A percentile compares a stretch with the other conserved stretches of the same genome.
Evolutionary conservation across 163 green algal genomes (phyloP).

Genomic region (Chlamydomonas reinhardtii): DNA sequence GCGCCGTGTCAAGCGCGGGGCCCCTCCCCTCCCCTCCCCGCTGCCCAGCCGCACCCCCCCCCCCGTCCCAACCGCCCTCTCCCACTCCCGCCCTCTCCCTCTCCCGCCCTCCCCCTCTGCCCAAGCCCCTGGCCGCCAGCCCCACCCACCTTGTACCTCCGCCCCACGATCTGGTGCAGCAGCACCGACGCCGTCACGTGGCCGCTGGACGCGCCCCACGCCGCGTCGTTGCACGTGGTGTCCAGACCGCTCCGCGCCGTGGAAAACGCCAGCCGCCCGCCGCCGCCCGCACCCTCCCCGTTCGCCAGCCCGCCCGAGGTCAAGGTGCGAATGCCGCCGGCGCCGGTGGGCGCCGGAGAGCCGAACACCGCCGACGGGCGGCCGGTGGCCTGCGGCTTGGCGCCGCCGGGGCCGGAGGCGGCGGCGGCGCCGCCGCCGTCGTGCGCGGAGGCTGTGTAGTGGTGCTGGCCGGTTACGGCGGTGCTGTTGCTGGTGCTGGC

Average conservation of each 20-base stretch:
- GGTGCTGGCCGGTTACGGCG: not conserved
- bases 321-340: not conserved
- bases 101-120: not conserved
- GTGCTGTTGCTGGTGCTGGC: not conserved
- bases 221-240: not conserved
- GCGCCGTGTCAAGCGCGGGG: too few species aligned
- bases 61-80: not conserved
- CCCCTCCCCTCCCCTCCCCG: too few species aligned
- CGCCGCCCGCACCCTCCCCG: not conserved
- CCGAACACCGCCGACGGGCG: constrained; percentile 9
- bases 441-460: not conserved
- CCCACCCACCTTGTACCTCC: constrained; percentile 39
- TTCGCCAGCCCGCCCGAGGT: not conserved
- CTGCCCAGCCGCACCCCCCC: too few species aligned
- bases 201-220: constrained; percentile 15
- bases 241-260: constrained; percentile 19
- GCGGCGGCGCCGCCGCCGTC: not conserved
- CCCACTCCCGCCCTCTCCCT: not conserved
- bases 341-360: not conserved
- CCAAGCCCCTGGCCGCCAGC: too few species aligned
- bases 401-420: too few species aligned
- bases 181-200: constrained; percentile 33
- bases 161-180: constrained; percentile 38
- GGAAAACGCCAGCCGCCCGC: not conserved
- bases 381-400: not conserved